Base-by-base conservation (phyloP, 202 grass and related monocot genomes). In the Schoenoplectus tabernaemontani region DNA sequence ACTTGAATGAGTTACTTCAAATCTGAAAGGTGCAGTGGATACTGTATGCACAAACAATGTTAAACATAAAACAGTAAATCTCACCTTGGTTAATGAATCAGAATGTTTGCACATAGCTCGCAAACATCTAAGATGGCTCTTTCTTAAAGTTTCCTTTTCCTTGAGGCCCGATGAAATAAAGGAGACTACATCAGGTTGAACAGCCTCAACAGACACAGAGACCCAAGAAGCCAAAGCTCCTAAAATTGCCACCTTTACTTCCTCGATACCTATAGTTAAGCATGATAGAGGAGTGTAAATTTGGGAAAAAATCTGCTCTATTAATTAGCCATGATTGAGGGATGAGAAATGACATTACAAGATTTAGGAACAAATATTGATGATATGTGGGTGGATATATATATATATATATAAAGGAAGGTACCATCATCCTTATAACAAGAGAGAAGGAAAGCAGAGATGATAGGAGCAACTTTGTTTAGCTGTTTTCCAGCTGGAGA, bases 371-470 rank as follows among this genome's bases (percentile, higher is more conserved):
- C 10, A 72, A 26, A 72, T 5, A 12, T 30, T 51, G 24, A 51
- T 10, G 23, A 73, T 72, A 50, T 51, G 30, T 73, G 24, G 44
- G 26, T 43, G 12, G 5, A 30, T 7, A 73, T n/a, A n/a, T n/a
- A n/a, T n/a, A n/a, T n/a, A n/a, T n/a, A n/a, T n/a, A n/a, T n/a
- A 70, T 24, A 90, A 82, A 81, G 70, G 30, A 69, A 77, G 41
- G 57, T 86, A 97, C 95, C 95, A 83, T 98, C 91, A 50, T 90
- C 87, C 85, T 91, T 94, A 70, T 98, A 98, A 84, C 87, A 94
- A 9, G 16, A 84, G 58, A 92, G 46, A 84, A 98, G 95, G 67
- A 94, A 98, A 79, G 64, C 86, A 76, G 91, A 92, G 77, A 94
- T 34, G 39, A 84, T 85, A 65, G 91, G 86, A 66, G 95, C 95